Conservation (phyloP, 768 basidiomycete genomes). For the Hydnomerulius pinastri region DNA sequence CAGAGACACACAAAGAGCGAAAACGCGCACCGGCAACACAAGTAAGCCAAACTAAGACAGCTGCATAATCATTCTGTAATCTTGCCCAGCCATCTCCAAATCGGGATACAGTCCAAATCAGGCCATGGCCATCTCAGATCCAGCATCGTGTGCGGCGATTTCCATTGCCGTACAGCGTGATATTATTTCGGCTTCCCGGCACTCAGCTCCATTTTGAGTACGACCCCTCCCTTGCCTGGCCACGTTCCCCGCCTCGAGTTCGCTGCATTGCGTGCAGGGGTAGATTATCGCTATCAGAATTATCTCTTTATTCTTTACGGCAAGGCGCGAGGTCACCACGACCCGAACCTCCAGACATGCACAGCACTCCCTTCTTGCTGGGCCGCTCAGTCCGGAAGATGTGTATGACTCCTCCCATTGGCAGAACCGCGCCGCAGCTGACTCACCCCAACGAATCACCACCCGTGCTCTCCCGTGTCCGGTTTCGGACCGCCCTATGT, state of each 20-base stretch:
- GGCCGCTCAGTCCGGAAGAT: neutral
- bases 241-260: constrained; percentile 36
- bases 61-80: constrained; percentile 33
- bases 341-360: neutral
- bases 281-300: constrained; percentile 33
- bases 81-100: constrained; percentile 14
- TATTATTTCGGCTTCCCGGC: constrained; percentile 1
- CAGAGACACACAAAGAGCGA: constrained; percentile 33
- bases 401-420: constrained; percentile 1
- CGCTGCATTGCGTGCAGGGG: constrained; percentile 20
- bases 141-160: constrained; percentile 26
- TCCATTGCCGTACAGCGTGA: constrained; percentile 5
- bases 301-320: constrained; percentile 1
- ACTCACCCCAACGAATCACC: constrained; percentile 12
- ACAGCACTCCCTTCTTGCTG: constrained; percentile 1
- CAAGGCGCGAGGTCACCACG: constrained; percentile 1
- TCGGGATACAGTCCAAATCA: constrained; percentile 11
- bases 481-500: constrained; percentile 9
- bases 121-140: constrained; percentile 39
- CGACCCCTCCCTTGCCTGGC: constrained; percentile 8
- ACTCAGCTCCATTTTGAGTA: constrained; percentile 10
- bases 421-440: constrained; percentile 12
- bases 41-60: constrained; percentile 24
- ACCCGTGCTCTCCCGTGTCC: too few species aligned
- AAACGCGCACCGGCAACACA: constrained; percentile 24